A percentile compares a stretch with the other conserved stretches of the same genome.
Conservation (phyloP, 139 green algal species). For the Axilococcus clingmanii region DNA sequence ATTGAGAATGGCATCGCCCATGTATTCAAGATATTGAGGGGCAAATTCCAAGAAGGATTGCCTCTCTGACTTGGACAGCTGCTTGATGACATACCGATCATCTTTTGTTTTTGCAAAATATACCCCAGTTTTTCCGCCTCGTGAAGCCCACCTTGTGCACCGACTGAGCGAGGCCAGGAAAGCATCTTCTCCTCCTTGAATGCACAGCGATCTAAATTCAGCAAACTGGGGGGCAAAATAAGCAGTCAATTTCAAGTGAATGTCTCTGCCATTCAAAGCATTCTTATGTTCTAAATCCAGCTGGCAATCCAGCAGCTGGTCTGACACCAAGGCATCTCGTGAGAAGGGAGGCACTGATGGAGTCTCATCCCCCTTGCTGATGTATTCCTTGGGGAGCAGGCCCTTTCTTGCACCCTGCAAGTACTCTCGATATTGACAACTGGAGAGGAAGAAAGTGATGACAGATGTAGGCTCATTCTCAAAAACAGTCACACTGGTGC, state of each 20-base stretch:
- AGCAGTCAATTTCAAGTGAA: conserved; percentile 37
- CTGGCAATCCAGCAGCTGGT: conserved; percentile 45
- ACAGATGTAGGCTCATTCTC: conserved; percentile 72
- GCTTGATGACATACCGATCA: conserved; percentile 73
- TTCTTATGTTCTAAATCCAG: conserved; percentile 46
- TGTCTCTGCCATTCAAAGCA: conserved; percentile 32
- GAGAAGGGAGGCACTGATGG: not conserved
- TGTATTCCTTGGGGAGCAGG: not conserved
- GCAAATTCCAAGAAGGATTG: conserved; percentile 79
- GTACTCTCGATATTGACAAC: conserved; percentile 1
- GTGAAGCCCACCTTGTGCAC: conserved; percentile 59
- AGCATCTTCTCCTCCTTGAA: conserved; percentile 55
- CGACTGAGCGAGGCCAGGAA: conserved; percentile 74
- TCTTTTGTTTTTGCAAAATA: conserved; percentile 91
- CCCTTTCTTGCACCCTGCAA: not conserved
- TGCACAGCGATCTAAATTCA: conserved; percentile 55
- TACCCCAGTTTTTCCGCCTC: conserved; percentile 78
- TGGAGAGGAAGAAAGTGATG: conserved; percentile 68
- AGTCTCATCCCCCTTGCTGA: not conserved
- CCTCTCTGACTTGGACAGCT: conserved; percentile 42
- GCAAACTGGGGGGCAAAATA: conserved; percentile 85
- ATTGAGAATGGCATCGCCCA: conserved; percentile 26
- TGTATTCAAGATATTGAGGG: conserved; percentile 79
- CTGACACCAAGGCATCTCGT: conserved; percentile 34
- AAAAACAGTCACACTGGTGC: conserved; percentile 43